Base-by-base conservation (phyloP, 208 protist genomes). In the Leishmania lainsoni region DNA sequence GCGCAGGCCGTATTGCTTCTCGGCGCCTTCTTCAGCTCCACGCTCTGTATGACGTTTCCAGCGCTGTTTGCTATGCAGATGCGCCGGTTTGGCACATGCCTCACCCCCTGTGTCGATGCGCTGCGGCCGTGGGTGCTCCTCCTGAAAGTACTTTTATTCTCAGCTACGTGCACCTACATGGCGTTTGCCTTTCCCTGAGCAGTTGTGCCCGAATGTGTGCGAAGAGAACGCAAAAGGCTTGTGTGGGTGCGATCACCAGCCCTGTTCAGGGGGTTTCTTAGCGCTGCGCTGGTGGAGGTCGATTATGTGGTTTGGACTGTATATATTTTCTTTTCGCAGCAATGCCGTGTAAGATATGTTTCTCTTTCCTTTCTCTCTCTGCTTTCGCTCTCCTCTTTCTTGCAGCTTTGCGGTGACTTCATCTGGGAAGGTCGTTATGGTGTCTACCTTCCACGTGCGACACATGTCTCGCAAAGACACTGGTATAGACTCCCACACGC, bases 1-100 rank as follows among this genome's bases (percentile, higher is more conserved):
- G 90, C 91, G 20, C 83, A 85, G 58, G 85, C 92, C 39, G 89
- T 96, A 45, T 94, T 89, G 0, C 66, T 96, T 32, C 83, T 94
- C 29, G 92, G 92, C 39, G 86, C 91, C 17, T 70, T 94, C 26
- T 93, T 94, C 83, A 96, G 92, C 75, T 86, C 92, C 42, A 93
- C 90, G 10, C 87, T 96, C n/a, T 91, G 87, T 74, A 93, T 96
- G 91, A 96, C 89, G 10, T 89, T 96, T 42, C 92, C 92, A 54
- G 89, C 90, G 52, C 72, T 96, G 10, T 94, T 96, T 68, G 84
- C 92, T n/a, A 84, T 94, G 61, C 79, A 89, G 75, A 96, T 96
- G 92, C 86, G 85, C 17, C 54, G 74, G 69, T 84, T 84, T 42
- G 87, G 90, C 39, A 91, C 92, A 16, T 93, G 94, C 75, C 80